Conservation (phyloP, 2,329 filamentous ascomycete genomes). For the Macrophomina pseudophaseolina region DNA sequence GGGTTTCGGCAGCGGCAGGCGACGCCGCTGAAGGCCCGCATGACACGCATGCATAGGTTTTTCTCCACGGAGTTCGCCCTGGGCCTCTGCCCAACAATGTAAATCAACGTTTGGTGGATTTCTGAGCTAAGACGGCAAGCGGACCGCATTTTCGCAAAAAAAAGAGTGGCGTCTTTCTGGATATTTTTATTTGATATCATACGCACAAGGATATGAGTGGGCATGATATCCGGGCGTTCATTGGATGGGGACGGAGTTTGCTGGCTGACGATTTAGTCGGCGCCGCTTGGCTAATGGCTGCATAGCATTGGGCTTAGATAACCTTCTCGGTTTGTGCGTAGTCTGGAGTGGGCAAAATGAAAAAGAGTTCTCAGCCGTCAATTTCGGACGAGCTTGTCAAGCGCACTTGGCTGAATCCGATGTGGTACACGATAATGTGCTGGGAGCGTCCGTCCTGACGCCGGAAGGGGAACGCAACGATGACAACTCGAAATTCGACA, state of each 20-base stretch:
- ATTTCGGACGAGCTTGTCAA: constrained; percentile 2
- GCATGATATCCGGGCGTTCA: constrained; percentile 33
- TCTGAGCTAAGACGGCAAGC: not conserved
- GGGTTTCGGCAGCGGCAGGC: constrained; percentile 26
- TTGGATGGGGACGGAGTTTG: constrained; percentile 18
- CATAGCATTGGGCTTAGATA: constrained; percentile 27
- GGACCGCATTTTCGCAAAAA: constrained; percentile 21
- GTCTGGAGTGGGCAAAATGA: constrained; percentile 12
- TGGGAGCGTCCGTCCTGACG: not conserved
- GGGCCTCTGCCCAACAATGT: constrained; percentile 15
- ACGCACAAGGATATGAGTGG: constrained; percentile 41
- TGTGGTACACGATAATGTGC: not conserved
- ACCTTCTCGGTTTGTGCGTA: constrained; percentile 7
- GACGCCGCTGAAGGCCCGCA: constrained; percentile 16
- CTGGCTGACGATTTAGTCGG: constrained; percentile 7
- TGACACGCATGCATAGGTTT: not conserved
- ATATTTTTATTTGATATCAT: constrained; percentile 31
- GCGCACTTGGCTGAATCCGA: not conserved
- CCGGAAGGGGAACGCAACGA: not conserved
- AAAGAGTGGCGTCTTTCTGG: constrained; percentile 27
- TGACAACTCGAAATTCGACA: not conserved
- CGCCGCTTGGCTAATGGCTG: constrained; percentile 21
- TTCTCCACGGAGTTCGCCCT: not conserved
- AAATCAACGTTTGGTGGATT: constrained; percentile 2
- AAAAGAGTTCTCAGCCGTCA: constrained; percentile 1